Conservation (phyloP, 129 eudicot genomes). For the Mikania micrantha region DNA sequence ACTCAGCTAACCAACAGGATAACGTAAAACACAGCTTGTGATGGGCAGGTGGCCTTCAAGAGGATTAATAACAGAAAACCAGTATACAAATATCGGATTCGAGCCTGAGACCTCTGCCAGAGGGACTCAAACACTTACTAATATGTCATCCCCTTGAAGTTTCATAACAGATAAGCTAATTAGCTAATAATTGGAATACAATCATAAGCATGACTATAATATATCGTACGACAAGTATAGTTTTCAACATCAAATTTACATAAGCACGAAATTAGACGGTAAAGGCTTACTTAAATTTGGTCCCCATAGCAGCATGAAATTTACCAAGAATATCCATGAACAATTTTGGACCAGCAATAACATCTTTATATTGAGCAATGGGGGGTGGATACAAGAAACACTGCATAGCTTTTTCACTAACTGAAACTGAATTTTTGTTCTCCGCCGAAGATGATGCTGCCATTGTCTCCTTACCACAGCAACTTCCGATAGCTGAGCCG, state of each 20-base stretch:
- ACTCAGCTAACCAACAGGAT: no score
- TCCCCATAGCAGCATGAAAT: slow-evolving; percentile 87
- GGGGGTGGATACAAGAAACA: slow-evolving; percentile 53
- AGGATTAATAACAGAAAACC: no score
- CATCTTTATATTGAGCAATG: slow-evolving; percentile 62
- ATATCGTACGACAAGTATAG: not conserved
- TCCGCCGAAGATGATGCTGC: slow-evolving; percentile 35
- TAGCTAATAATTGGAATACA: not conserved
- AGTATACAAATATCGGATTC: no score
- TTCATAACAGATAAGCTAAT: not conserved
- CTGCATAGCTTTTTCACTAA: slow-evolving; percentile 12
- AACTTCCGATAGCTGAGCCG: slow-evolving; percentile 1
- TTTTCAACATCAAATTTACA: not conserved
- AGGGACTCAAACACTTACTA: no score
- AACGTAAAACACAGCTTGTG: no score
- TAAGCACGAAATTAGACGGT: not conserved
- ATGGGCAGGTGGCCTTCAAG: no score
- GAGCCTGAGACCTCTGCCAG: no score
- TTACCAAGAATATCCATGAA: slow-evolving; percentile 71
- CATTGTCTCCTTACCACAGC: slow-evolving; percentile 27
- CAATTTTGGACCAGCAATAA: slow-evolving; percentile 39
- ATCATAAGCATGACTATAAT: not conserved
- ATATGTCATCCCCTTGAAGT: no score
- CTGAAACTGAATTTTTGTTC: slow-evolving; percentile 21
- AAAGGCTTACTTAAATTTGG: slow-evolving; percentile 73